phyloP scores from a whole-genome alignment of 306 rosid species.

The Trichosanthes cucumerina region DNA sequence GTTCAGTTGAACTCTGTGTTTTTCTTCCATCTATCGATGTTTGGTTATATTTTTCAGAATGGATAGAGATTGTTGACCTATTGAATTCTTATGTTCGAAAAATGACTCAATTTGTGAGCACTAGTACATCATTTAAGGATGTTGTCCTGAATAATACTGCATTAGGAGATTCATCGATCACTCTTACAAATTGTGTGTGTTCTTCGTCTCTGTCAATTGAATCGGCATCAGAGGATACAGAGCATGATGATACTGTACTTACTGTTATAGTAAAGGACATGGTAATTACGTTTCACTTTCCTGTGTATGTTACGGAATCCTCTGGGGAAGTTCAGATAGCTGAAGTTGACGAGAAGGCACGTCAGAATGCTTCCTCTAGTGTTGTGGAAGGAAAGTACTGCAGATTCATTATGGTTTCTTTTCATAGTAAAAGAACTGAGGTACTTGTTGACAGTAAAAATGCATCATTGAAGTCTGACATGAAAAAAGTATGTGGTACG shows the following conservation, averaged over 20 bases:
- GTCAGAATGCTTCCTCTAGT: conserved; percentile 28
- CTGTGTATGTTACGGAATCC: conserved; percentile 38
- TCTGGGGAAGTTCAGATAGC: conserved; percentile 24
- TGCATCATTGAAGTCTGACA: conserved; percentile 32
- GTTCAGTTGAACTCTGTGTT: conserved; percentile 34
- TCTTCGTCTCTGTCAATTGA: conserved; percentile 22
- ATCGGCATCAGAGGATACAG: conserved; percentile 23
- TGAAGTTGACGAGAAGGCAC: conserved; percentile 20
- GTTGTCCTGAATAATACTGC: conserved; percentile 21
- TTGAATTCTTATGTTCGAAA: conserved; percentile 26
- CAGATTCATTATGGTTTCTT: conserved; percentile 34
- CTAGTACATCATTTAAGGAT: conserved; percentile 15
- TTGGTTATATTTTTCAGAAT: conserved; percentile 66
- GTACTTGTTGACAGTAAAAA: conserved; percentile 25
- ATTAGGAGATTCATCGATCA: conserved; percentile 10
- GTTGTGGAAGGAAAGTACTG: conserved; percentile 27
- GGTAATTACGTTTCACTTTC: conserved; percentile 48
- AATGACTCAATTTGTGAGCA: conserved; percentile 18
- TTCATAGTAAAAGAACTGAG: conserved; percentile 39
- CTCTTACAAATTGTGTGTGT: conserved; percentile 20
- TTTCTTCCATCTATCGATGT: conserved; percentile 59
- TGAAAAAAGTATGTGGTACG: conserved; percentile 56
- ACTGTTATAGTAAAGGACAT: conserved; percentile 34
- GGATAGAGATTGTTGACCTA: conserved; percentile 49
- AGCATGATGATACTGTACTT: conserved; percentile 24